phyloP scores from a whole-genome alignment of 2,329 filamentous ascomycete species.

The Xylaria polymorpha region DNA sequence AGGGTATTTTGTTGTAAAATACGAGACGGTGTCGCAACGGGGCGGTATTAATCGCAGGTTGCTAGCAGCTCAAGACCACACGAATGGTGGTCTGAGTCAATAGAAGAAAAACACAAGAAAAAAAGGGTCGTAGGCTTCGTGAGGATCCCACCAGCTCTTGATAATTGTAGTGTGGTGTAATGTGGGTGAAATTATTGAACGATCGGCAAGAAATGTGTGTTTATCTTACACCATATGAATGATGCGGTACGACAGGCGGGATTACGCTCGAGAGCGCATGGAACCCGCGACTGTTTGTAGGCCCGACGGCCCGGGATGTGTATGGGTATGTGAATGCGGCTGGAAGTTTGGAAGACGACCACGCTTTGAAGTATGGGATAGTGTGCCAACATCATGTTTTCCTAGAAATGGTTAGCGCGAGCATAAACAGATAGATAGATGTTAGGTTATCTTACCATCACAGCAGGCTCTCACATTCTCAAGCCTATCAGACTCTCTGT shows the following conservation, averaged over 20 bases:
- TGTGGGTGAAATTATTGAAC: conserved; percentile 28
- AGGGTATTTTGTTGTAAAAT: conserved; percentile 20
- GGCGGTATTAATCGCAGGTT: not conserved
- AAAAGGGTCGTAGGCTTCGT: conserved; percentile 38
- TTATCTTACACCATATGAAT: not conserved
- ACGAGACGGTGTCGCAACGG: not conserved
- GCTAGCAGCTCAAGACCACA: conserved; percentile 27
- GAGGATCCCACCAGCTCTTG: conserved; percentile 33
- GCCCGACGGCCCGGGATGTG: conserved; percentile 49
- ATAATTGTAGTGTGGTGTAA: conserved; percentile 19
- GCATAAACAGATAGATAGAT: not conserved
- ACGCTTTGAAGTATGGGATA: conserved; percentile 62
- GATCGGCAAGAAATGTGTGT: conserved; percentile 38
- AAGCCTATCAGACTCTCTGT: conserved; percentile 79
- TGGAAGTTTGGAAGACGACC: conserved; percentile 54
- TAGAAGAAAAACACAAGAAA: conserved; percentile 14
- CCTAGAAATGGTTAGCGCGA: conserved; percentile 57
- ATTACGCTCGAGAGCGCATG: conserved; percentile 53
- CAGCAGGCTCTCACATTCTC: conserved; percentile 98
- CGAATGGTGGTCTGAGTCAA: not conserved
- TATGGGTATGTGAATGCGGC: conserved; percentile 46
- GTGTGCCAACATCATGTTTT: conserved; percentile 77
- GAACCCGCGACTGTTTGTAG: conserved; percentile 40
- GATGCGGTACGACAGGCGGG: conserved; percentile 9
- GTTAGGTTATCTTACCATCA: conserved; percentile 77